Conservation (phyloP, 2,329 filamentous ascomycete species). For the Colletotrichum eleusines region DNA sequence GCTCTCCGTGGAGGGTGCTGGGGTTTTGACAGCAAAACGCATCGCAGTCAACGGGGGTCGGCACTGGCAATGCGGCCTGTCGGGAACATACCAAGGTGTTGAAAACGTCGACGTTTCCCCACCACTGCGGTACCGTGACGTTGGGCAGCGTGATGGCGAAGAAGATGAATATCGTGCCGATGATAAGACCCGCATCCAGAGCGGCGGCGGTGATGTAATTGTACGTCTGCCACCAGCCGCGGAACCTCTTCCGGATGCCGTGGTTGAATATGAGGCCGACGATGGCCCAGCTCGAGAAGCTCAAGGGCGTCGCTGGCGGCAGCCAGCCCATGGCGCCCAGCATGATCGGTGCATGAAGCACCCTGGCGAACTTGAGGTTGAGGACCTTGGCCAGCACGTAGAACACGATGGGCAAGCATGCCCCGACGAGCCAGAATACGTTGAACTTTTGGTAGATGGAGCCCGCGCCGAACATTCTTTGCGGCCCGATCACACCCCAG, state of each 20-base stretch:
- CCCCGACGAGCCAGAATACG: constrained; percentile 56
- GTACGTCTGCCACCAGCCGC: constrained; percentile 69
- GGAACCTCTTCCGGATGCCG: constrained; percentile 63
- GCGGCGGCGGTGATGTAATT: constrained; percentile 57
- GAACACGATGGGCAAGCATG: constrained; percentile 60
- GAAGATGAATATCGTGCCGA: constrained; percentile 51
- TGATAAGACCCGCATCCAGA: constrained; percentile 54
- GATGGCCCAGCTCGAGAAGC: constrained; percentile 69
- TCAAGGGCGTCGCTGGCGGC: constrained; percentile 71
- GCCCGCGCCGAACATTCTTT: constrained; percentile 65
- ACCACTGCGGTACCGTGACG: constrained; percentile 56
- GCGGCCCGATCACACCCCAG: constrained; percentile 69
- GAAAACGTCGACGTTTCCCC: constrained; percentile 64
- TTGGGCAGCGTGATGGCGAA: constrained; percentile 49
- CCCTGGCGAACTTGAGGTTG: constrained; percentile 56
- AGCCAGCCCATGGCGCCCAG: constrained; percentile 66
- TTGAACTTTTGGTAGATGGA: constrained; percentile 43
- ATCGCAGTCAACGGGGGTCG: not conserved
- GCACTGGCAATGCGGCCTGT: not conserved
- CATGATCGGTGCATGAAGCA: constrained; percentile 68
- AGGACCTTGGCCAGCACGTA: constrained; percentile 54
- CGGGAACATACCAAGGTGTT: constrained; percentile 48
- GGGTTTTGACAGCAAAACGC: constrained; percentile 4
- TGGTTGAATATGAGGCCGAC: constrained; percentile 71
- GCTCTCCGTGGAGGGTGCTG: not conserved